Base-by-base conservation (phyloP, 331 rosid species). In the Pyracantha coccinea region DNA sequence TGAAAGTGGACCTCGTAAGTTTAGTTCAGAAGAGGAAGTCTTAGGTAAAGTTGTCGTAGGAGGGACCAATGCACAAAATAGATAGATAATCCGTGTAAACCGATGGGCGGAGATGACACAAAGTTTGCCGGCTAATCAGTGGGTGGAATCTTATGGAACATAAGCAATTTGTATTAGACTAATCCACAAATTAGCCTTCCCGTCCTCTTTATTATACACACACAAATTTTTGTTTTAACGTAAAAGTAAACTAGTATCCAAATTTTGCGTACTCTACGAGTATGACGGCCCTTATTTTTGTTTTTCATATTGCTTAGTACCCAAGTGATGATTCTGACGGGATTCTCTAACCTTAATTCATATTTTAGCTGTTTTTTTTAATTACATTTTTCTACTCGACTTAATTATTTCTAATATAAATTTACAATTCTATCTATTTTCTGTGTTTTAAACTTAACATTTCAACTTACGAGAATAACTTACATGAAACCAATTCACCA, bases 51-150 rank as follows among this genome's bases (percentile, higher is more conserved):
- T 32, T 32, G 35, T 7, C 35, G 8, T 32, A 6, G 35, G 0
- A 2, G 35, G 2, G 35, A 8, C 41, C 9, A 8, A 8, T 11
- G 41, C 41, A 33, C 12, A 35, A 32, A 35, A 35, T 11, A 1
- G 0, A 3, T 11, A 0, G 13, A 38, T 38, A 38, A 10, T 38
- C 21, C 9, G 71, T 59, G 54, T 45, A 66, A 25, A 17, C n/a
- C 75, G 41, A 66, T 25, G 75, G 66, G 52, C 81, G 71, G 74
- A 71, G 71, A 60, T 57, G 44, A 21, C 68, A 63, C 68, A 63
- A 28, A 63, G 45, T 2, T 62, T 29, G 68, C 41, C 24, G 24
- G 23, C 24, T 28, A 63, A 28, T 28, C 13, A 17, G 23, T 29
- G 3, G 33, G 20, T 60, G 7, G 66, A 25, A 24, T 12, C 17